phyloP scores from a whole-genome alignment of 192 early-diverging fungal genomes.

The Coemansia biformis region DNA sequence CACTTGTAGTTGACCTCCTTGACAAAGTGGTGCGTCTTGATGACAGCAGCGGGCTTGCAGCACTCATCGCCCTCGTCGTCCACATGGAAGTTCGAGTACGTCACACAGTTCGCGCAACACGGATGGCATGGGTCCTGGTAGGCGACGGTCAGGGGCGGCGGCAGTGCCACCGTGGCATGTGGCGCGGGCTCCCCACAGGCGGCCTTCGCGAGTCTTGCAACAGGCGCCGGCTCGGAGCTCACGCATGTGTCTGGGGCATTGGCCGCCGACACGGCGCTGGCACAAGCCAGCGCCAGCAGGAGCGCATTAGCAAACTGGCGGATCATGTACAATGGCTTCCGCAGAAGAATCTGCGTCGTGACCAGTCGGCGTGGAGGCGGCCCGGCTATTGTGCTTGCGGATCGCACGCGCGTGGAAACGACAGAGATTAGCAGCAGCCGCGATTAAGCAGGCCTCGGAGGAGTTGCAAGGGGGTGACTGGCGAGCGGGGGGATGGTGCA shows the following conservation, averaged over 20 bases:
- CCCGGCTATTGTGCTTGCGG: too few species aligned
- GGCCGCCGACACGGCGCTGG: constrained; percentile 10
- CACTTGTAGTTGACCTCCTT: constrained; percentile 51
- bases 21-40: constrained; percentile 49
- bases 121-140: constrained; percentile 49
- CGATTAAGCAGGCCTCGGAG: too few species aligned
- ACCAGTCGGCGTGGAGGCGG: too few species aligned
- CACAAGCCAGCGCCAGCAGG: constrained; percentile 13
- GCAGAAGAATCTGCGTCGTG: too few species aligned
- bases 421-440: too few species aligned
- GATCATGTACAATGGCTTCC: constrained; percentile 9
- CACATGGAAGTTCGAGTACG: constrained; percentile 43
- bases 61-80: constrained; percentile 45
- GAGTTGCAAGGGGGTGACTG: too few species aligned
- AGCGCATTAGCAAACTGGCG: constrained; percentile 21
- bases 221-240: constrained; percentile 17
- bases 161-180: constrained; percentile 26
- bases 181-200: too few species aligned
- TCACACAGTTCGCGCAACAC: constrained; percentile 44
- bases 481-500: too few species aligned
- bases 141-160: constrained; percentile 41
- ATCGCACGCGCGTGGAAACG: too few species aligned
- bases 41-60: constrained; percentile 49
- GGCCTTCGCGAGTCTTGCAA: constrained; percentile 8
- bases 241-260: constrained; percentile 7